Evolutionary conservation across 2,329 filamentous ascomycete species (phyloP).

Genomic region (Cercospora janseana): DNA sequence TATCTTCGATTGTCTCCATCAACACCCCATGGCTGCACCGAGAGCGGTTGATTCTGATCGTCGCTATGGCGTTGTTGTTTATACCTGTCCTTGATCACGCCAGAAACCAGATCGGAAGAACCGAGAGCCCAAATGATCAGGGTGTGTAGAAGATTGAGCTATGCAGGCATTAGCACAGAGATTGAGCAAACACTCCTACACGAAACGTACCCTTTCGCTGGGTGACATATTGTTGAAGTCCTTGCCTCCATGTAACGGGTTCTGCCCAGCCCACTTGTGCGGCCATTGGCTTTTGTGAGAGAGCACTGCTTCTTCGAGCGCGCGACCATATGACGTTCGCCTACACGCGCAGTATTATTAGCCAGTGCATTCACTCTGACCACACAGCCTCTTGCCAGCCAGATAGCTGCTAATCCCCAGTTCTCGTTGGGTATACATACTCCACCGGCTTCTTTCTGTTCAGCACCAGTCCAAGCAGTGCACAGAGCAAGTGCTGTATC

Average conservation of each 20-base stretch:
- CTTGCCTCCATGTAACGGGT: conserved; percentile 74
- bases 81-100: conserved; percentile 81
- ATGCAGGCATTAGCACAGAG: conserved; percentile 25
- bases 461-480: conserved; percentile 78
- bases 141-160: conserved; percentile 81
- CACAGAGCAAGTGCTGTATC: conserved; percentile 84
- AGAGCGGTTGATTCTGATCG: conserved; percentile 78
- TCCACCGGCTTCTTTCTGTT: conserved; percentile 99
- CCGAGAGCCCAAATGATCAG: conserved; percentile 86
- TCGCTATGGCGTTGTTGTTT: conserved; percentile 79
- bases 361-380: conserved; percentile 12
- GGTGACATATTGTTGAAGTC: conserved; percentile 82
- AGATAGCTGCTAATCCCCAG: not conserved
- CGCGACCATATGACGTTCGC: conserved; percentile 86
- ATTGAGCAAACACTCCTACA: not conserved
- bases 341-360: conserved; percentile 52
- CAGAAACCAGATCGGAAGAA: conserved; percentile 78
- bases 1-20: conserved; percentile 91
- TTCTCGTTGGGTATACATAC: conserved; percentile 58
- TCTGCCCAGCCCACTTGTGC: conserved; percentile 75
- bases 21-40: conserved; percentile 85
- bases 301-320: conserved; percentile 87
- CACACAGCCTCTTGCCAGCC: no score
- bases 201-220: conserved; percentile 67
- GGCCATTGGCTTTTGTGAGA: conserved; percentile 88